These are phyloP conservation scores for Fraxinus excelsior DNA, from an alignment of 257 asterid species.

Conservation along the genomic window DNA sequence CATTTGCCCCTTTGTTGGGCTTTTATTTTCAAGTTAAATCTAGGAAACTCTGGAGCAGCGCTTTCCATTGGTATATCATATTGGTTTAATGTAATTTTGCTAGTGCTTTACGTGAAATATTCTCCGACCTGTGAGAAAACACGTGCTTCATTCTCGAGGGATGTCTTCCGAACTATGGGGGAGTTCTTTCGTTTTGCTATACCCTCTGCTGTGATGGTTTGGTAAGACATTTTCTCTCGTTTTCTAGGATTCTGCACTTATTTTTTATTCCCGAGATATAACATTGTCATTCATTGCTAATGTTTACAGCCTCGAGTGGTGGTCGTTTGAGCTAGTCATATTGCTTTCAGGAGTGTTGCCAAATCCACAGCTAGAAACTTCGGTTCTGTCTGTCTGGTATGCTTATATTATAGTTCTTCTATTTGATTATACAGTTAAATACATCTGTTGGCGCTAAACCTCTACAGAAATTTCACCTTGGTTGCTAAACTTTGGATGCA, in stretches of 20 bases:
- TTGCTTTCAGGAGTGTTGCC: conserved; percentile 77
- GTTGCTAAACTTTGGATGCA: conserved; percentile 28
- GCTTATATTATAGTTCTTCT: background rate
- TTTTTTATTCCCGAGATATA: background rate
- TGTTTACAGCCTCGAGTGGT: conserved; percentile 72
- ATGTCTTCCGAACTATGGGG: conserved; percentile 40
- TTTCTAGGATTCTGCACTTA: background rate
- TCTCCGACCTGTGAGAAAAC: conserved; percentile 58
- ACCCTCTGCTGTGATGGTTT: conserved; percentile 85
- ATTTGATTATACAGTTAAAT: background rate
- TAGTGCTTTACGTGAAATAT: conserved; percentile 50
- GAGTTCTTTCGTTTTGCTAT: conserved; percentile 70
- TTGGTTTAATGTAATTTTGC: conserved; percentile 65
- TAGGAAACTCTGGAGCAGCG: conserved; percentile 78
- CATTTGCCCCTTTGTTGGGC: conserved; percentile 73
- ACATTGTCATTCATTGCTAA: background rate
- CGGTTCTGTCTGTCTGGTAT: conserved; percentile 76
- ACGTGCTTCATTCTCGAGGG: conserved; percentile 36
- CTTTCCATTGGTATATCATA: conserved; percentile 66
- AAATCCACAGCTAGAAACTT: conserved; percentile 74
- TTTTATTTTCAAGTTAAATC: conserved; percentile 49
- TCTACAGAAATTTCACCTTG: background rate
- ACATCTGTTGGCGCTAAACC: background rate
- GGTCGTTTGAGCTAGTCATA: conserved; percentile 72
- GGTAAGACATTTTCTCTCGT: conserved; percentile 42